These are phyloP conservation scores for Pleurotus tuoliensis DNA, from an alignment of 768 basidiomycete species.

Conservation along the genomic window DNA sequence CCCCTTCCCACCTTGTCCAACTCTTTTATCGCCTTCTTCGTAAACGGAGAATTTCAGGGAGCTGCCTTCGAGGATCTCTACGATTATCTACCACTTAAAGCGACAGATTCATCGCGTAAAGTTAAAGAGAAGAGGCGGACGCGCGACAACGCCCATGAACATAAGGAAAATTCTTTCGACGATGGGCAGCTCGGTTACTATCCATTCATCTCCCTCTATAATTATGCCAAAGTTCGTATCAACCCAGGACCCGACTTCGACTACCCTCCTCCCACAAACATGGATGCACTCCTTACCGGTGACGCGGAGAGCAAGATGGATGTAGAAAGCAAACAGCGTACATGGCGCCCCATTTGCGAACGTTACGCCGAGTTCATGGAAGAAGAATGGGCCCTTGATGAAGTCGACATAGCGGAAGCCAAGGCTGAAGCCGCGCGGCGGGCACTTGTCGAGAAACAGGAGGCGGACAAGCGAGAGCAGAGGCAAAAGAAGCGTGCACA, in stretches of 20 bases:
- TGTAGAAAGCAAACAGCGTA: conserved; percentile 31
- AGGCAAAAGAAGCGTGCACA: conserved; percentile 47
- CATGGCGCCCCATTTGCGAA: conserved; percentile 80
- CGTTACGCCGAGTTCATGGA: conserved; percentile 82
- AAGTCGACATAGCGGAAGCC: conserved; percentile 70
- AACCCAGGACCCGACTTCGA: conserved; percentile 90
- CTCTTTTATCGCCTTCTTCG: conserved; percentile 83
- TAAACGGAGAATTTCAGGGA: conserved; percentile 85
- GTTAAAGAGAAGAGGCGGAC: conserved; percentile 59
- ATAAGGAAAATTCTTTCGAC: conserved; percentile 83
- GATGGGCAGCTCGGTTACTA: conserved; percentile 96
- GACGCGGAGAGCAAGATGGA: conserved; percentile 14
- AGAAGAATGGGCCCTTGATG: conserved; percentile 79
- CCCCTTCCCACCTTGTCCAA: conserved; percentile 64
- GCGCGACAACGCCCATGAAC: conserved; percentile 68
- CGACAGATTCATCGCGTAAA: conserved; percentile 56
- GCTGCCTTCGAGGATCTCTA: conserved; percentile 85
- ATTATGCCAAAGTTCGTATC: conserved; percentile 76
- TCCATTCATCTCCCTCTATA: conserved; percentile 91
- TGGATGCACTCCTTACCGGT: conserved; percentile 58
- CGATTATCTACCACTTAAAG: conserved; percentile 82
- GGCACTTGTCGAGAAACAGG: conserved; percentile 35
- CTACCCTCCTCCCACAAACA: conserved; percentile 73
- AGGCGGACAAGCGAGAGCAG: conserved; percentile 48
- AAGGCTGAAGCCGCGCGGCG: conserved; percentile 36